Percentiles rank a stretch among this genome's conserved stretches.
Evolutionary conservation across 768 basidiomycete genomes (phyloP).

Genomic region (Naganishia onofrii): DNA sequence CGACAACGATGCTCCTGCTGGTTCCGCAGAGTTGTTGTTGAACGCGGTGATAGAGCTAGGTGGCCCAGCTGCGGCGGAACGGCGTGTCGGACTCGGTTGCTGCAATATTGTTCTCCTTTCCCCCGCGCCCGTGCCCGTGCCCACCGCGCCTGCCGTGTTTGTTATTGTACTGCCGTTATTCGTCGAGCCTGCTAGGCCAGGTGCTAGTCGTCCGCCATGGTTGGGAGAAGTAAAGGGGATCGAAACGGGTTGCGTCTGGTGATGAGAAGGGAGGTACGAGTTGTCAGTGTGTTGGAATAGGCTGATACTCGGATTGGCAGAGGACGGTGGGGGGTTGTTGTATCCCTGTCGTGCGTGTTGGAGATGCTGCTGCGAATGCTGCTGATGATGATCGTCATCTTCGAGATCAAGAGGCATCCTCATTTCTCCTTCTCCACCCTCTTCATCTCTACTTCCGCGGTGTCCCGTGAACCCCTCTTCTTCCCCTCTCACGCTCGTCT

Average conservation of each 20-base stretch:
- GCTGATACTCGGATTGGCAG: slow-evolving; percentile 22
- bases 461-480: neutral
- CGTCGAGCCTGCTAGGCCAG: too few relatives aligned
- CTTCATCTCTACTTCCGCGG: neutral
- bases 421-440: slow-evolving; percentile 4
- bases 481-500: neutral
- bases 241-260: slow-evolving; percentile 10
- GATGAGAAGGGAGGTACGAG: neutral
- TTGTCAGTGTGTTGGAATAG: slow-evolving; percentile 12
- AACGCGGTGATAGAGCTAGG: too few relatives aligned
- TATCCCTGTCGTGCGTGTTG: too few relatives aligned
- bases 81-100: slow-evolving; percentile 11
- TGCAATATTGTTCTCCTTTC: neutral
- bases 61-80: neutral
- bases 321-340: too few relatives aligned
- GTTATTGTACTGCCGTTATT: neutral
- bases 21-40: too few relatives aligned
- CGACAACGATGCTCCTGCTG: neutral
- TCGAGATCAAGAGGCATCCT: slow-evolving; percentile 15
- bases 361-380: neutral
- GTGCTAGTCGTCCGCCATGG: slow-evolving; percentile 14
- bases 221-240: neutral
- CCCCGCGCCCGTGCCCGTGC: too few relatives aligned
- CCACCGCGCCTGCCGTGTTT: neutral
- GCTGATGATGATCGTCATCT: neutral